phyloP scores from a whole-genome alignment of 805 yeast genomes.

The Lipomyces yamadae region DNA sequence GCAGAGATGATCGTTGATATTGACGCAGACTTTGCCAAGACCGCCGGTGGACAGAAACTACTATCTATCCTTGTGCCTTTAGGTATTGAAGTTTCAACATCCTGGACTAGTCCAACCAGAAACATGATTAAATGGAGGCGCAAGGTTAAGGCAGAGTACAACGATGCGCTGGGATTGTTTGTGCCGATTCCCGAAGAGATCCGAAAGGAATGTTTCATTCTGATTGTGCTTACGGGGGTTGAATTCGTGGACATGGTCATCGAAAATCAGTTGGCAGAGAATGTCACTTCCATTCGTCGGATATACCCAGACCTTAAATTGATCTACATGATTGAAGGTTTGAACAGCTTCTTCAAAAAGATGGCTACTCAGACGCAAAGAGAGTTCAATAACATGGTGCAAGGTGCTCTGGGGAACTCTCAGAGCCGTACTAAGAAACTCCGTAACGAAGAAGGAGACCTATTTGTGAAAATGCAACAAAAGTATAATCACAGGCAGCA shows the following conservation, averaged over 20 bases:
- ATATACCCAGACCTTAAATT: slow-evolving; percentile 18
- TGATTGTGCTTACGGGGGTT: slow-evolving; percentile 20
- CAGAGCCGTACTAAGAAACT: neutral
- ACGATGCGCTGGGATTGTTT: slow-evolving; percentile 26
- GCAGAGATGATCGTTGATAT: slow-evolving; percentile 37
- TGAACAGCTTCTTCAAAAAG: slow-evolving; percentile 16
- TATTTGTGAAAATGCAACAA: slow-evolving; percentile 2
- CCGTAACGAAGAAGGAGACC: slow-evolving; percentile 12
- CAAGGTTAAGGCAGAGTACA: slow-evolving; percentile 26
- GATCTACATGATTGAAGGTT: slow-evolving; percentile 35
- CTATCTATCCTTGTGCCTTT: slow-evolving; percentile 7
- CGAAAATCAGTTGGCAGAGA: slow-evolving; percentile 15
- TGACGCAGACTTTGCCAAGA: slow-evolving; percentile 22
- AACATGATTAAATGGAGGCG: slow-evolving; percentile 36
- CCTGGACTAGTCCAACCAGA: slow-evolving; percentile 26
- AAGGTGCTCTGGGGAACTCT: slow-evolving; percentile 17
- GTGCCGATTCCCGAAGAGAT: slow-evolving; percentile 35
- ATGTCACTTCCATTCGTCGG: slow-evolving; percentile 3
- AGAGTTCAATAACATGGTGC: slow-evolving; percentile 27
- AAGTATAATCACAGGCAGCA: slow-evolving; percentile 12
- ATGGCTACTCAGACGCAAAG: slow-evolving; percentile 17
- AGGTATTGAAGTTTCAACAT: slow-evolving; percentile 14
- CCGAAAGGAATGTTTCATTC: slow-evolving; percentile 24
- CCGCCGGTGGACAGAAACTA: slow-evolving; percentile 23
- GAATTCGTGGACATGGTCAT: slow-evolving; percentile 29